Evolutionary conservation across 495 filamentous ascomycete genomes (phyloP), one percentile per base, ranked within the genome.

Genomic region (Amorphotheca resinae): DNA sequence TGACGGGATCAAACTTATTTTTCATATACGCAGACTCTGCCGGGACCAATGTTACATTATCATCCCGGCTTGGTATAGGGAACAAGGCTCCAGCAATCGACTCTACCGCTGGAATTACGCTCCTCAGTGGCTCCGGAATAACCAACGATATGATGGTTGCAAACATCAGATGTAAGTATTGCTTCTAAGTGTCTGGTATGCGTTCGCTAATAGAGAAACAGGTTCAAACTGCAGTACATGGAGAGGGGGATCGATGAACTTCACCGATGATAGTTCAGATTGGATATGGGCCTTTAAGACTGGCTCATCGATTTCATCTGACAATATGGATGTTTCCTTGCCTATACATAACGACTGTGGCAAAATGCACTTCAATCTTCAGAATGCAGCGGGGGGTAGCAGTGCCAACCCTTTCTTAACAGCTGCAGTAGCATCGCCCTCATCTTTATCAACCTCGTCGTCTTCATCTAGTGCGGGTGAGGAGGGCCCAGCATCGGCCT

Each of bases 261-360:
- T 49, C 22, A 46, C 44, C 12, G 23, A 67, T 48, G 55, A 65
- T 1, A 57, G 50, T 5, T 68, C 70, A 15, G 51, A 60, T 9
- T 89, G 82, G 74, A 80, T 94, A 48, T 79, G 68, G 53, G 80
- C 79, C 1, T 68, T 69, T 57, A 76, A 74, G 41, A 51, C 57
- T 9, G 82, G 87, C 1, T 55, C 60, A 0, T 48, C 79, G 1
- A 52, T 89, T 34, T 64, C 72, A 25, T 73, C 75, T 9, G 63
- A 71, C 18, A 68, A 65, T 42, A 36, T 54, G 1, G 59, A 56
- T 5, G 73, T 69, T 0, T 42, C 37, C 11, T 76, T 93, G 44
- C 22, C 31, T 7, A 63, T 77, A 43, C 87, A 94, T 56, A 70
- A 76, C 49, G 58, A 51, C 16, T 58, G 66, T 18, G 63, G 66